A percentile compares a stretch with the other conserved stretches of the same genome.
Conservation (phyloP, 148 eudicot species). For the Fagopyrum esculentum region DNA sequence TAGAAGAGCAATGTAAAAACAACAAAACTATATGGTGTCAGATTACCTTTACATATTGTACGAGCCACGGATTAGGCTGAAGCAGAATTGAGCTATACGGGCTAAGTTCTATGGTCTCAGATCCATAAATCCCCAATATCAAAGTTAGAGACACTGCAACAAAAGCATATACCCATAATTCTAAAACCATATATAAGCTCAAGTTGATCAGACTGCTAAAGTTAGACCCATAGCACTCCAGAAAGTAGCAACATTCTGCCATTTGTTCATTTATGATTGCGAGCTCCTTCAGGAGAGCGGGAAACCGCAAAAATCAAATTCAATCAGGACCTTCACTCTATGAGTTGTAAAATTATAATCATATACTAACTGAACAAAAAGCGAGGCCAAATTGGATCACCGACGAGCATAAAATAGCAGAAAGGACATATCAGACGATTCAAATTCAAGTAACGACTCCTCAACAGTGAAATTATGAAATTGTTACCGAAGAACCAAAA, state of each 20-base stretch:
- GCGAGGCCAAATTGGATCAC: no score
- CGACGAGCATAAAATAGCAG: background rate
- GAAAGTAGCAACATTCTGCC: background rate
- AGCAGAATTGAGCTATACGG: constrained; percentile 65
- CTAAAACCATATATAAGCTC: background rate
- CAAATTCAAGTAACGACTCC: no score
- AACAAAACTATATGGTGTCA: background rate
- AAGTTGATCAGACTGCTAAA: background rate
- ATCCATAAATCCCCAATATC: constrained; percentile 70
- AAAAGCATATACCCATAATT: constrained; percentile 13
- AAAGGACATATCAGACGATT: background rate
- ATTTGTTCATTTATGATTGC: background rate
- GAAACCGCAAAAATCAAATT: no score
- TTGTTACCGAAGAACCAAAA: constrained; percentile 63
- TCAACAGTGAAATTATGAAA: background rate
- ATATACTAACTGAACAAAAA: no score
- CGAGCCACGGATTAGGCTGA: constrained; percentile 54
- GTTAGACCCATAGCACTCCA: no score
- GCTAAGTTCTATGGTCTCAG: constrained; percentile 54
- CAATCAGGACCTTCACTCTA: background rate
- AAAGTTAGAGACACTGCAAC: constrained; percentile 69
- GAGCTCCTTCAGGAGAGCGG: no score
- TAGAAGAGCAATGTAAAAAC: background rate
- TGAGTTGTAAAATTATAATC: background rate
- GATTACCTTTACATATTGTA: constrained; percentile 57